Conservation (phyloP, 139 green algal species). For the Edaphochlamys debaryana region DNA sequence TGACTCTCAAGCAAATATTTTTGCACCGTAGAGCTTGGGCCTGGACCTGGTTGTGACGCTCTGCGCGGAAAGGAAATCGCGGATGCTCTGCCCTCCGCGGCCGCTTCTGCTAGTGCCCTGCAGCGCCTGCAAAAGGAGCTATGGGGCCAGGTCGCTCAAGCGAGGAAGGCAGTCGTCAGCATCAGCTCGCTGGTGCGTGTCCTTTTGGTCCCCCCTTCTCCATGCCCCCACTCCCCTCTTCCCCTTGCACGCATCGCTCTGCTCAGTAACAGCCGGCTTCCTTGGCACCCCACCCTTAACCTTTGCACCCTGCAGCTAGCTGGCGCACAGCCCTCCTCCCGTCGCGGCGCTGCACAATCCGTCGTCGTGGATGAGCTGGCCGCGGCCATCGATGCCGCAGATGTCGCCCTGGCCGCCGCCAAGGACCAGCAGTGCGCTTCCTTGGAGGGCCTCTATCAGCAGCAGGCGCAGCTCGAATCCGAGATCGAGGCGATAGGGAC, state of each 20-base stretch:
- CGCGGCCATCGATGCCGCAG: constrained; percentile 23
- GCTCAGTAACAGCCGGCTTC: neutral
- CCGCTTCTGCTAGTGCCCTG: neutral
- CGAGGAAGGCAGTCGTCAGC: neutral
- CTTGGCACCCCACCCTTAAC: too few species aligned
- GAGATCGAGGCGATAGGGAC: constrained; percentile 24
- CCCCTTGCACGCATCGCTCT: too few species aligned
- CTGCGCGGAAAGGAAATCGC: neutral
- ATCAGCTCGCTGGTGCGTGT: neutral
- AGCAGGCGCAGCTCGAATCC: constrained; percentile 29
- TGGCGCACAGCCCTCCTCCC: too few species aligned
- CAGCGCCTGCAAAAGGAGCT: neutral
- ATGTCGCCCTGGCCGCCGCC: neutral
- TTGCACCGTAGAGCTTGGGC: neutral
- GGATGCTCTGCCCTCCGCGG: neutral
- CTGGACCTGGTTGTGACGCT: neutral
- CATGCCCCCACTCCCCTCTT: neutral
- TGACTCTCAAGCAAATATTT: neutral
- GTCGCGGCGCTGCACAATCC: neutral
- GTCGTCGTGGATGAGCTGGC: constrained; percentile 23
- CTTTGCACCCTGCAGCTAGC: too few species aligned
- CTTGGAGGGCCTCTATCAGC: constrained; percentile 34
- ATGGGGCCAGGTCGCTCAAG: neutral
- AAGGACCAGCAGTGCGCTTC: constrained; percentile 14
- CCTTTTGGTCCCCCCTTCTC: neutral